Evolutionary conservation across 2,329 filamentous ascomycete species (phyloP).

Genomic region (Ceratocystis huliohia): DNA sequence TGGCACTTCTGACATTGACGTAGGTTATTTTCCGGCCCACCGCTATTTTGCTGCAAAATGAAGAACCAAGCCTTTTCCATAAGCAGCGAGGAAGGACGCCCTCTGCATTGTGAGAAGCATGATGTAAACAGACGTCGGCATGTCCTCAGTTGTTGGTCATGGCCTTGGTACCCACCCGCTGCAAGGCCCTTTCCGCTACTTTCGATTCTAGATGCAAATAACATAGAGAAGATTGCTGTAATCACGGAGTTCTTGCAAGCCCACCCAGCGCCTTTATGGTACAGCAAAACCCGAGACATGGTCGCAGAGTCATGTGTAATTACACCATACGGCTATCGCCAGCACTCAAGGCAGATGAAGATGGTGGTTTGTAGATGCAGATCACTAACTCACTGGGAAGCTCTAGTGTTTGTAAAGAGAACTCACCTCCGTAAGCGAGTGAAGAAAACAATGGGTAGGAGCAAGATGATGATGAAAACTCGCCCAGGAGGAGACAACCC

Average conservation of each 20-base stretch:
- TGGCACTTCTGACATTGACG: constrained; percentile 3
- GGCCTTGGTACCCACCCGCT: too few species aligned
- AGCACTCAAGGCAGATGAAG: not conserved
- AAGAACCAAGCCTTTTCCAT: not conserved
- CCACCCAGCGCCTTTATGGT: not conserved
- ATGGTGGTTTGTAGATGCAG: not conserved
- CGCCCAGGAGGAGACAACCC: not conserved
- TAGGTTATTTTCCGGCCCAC: constrained; percentile 1
- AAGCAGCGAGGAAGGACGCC: not conserved
- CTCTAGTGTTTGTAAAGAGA: not conserved
- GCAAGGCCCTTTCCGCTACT: too few species aligned
- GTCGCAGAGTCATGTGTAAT: not conserved
- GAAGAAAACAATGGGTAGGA: constrained; percentile 9
- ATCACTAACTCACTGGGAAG: not conserved
- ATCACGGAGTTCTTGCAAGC: not conserved
- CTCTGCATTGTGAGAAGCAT: too few species aligned
- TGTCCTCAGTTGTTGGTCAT: too few species aligned
- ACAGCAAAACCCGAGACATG: not conserved
- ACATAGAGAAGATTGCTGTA: not conserved
- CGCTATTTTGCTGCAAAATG: not conserved
- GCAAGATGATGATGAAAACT: not conserved
- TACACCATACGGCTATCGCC: not conserved
- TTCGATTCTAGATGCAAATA: too few species aligned
- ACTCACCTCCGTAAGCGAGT: not conserved
- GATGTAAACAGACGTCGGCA: too few species aligned